Base-by-base conservation (phyloP, 805 yeast genomes). In the Clavispora asparagi region DNA sequence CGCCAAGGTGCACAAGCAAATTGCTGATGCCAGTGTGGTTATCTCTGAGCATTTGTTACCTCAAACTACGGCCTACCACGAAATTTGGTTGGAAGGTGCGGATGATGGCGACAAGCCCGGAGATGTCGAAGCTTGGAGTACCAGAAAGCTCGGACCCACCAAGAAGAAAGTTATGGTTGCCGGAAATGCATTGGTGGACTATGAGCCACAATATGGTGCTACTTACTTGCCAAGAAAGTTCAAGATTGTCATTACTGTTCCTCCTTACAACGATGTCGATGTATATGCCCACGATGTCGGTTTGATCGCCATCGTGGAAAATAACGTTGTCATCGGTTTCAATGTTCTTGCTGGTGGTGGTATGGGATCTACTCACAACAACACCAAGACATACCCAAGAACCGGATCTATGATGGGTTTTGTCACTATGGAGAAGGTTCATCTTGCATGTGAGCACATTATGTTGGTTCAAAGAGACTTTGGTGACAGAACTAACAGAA, bases 351-450 rank as follows among this genome's bases (percentile, higher is more conserved):
- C 85, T 53, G 98, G 98, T 67, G 98, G 98, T 73, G 98, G 98
- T 77, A 92, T 92, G 98, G 98, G 98, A 59, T 81, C 95, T 37
- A 92, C 98, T 12, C 98, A 92, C 67, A 92, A 91, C 77, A 92
- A 92, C 74, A 85, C 85, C 62, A 92, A 92, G 77, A 92, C 98
- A 0, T 92, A 92, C 64, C 98, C 98, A 59, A 81, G 98, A 71
- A 81, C 96, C 6, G 98, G 96, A 52, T 84, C 96, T 16, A 70
- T 81, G 68, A 78, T 92, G 54, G 98, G 98, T 26, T 92, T 71
- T 61, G 82, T 83, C 41, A 53, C 80, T 4, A 73, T 74, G 50
- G 91, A 83, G 42, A 79, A 89, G 64, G 76, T 88, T 41, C 82
- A 81, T 51, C 67, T 77, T 43, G 96, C 85, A 17, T 87, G 96